Conservation (phyloP, 805 yeast genomes). For the Saturnispora sekii region DNA sequence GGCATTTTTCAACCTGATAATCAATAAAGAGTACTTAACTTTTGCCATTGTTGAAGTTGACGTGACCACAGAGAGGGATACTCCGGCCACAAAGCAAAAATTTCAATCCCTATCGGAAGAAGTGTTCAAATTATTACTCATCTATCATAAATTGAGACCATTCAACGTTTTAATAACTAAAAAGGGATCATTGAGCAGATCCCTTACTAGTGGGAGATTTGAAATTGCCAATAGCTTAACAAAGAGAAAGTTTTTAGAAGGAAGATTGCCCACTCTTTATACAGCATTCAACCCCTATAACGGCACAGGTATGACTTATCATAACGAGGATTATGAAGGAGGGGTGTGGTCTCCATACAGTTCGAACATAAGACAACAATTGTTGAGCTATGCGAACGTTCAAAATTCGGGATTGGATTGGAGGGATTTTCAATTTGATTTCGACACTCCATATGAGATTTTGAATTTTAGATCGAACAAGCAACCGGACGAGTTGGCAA, state of each 20-base stretch:
- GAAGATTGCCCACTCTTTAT: conserved; percentile 67
- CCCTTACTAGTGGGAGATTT: conserved; percentile 73
- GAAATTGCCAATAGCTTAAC: conserved; percentile 90
- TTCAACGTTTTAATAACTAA: conserved; percentile 77
- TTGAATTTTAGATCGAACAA: conserved; percentile 68
- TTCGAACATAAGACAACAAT: conserved; percentile 52
- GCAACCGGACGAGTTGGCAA: conserved; percentile 76
- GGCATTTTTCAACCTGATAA: conserved; percentile 77
- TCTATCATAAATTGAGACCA: conserved; percentile 64
- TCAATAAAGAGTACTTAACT: conserved; percentile 73
- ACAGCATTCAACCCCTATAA: conserved; percentile 67
- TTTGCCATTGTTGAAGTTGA: conserved; percentile 67
- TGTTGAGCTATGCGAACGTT: conserved; percentile 52
- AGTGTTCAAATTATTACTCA: conserved; percentile 34
- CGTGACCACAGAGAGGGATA: conserved; percentile 13
- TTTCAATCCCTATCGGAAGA: conserved; percentile 36
- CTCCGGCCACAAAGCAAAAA: conserved; percentile 16
- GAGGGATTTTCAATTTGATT: conserved; percentile 69
- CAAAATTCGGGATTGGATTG: conserved; percentile 80
- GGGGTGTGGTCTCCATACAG: conserved; percentile 80
- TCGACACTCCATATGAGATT: conserved; percentile 59
- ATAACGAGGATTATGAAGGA: conserved; percentile 67
- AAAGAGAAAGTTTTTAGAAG: conserved; percentile 66
- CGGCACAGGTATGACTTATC: conserved; percentile 56
- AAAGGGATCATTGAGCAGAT: conserved; percentile 74